Evolutionary conservation across 345 rosid genomes (phyloP), one percentile per base, ranked within the genome.

Genomic region (Populus nigra): DNA sequence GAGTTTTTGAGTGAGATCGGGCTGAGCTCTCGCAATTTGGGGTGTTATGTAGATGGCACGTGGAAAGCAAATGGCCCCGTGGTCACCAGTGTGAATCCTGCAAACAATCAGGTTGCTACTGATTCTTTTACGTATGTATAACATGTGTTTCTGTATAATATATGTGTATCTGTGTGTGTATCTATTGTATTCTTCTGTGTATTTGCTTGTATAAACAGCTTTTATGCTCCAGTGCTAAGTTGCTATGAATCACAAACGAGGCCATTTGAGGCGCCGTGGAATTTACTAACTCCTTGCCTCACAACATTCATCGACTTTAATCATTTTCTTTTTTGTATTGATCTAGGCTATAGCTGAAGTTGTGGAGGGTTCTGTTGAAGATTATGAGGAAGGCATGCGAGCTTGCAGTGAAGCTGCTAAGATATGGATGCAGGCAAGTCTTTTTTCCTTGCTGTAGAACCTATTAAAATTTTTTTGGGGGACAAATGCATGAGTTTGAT

Each of bases 1-100:
- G 96, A 88, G 80, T 90, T 93, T 87, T 84, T 96, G 85, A 86
- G 87, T 27, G 98, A 92, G 88, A 87, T 96, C 85, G 97, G 98
- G 5, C 78, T 96, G 76, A 75, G 84, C 72, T 70, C 92, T 63
- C 84, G 85, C 63, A 96, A 90, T 79, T 49, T 85, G 43, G 99
- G 99, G 13, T 85, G 89, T 78, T 92, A 81, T 80, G 91, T 93
- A 68, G 81, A 65, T 81, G 99, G 99, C 69, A 76, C 72, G 47
- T 96, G 96, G 99, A 90, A 86, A 87, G 97, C 89, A 22, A 78
- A 57, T 72, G 98, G 99, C 29, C 90, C 97, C 39, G 78, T 88
- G 8, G 83, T 88, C 76, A 87, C 93, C 67, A 85, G 93, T 74
- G 16, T 82, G 47, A 92, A 93, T 85, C 99, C 99, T 31, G 94